These are phyloP conservation scores for Neocallimastix lanati DNA, from an alignment of 192 early-diverging fungal genomes.

Conservation along the genomic window DNA sequence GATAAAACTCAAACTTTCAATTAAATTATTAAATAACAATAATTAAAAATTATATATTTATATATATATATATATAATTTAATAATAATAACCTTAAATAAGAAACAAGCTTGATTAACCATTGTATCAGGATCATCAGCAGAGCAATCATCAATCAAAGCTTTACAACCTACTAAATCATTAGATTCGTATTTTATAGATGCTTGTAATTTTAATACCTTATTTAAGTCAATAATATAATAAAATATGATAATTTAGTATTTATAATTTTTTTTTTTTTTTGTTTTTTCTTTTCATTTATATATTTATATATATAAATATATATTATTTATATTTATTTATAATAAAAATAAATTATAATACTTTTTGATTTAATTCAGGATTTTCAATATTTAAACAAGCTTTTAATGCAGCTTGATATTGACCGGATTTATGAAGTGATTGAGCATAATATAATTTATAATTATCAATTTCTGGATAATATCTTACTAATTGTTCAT, in stretches of 20 bases:
- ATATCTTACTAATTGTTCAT: conserved; percentile 28
- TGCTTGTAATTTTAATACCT: conserved; percentile 36
- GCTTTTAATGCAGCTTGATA: conserved; percentile 29
- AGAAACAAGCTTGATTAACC: conserved; percentile 30
- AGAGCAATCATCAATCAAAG: conserved; percentile 23
- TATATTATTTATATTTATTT: too few relatives aligned
- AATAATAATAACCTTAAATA: conserved; percentile 22
- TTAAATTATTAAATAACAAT: too few relatives aligned
- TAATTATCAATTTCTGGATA: conserved; percentile 30
- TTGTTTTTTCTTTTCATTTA: too few relatives aligned
- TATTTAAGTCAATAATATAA: too few relatives aligned
- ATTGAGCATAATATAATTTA: conserved; percentile 33
- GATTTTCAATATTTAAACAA: conserved; percentile 19
- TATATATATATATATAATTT: too few relatives aligned
- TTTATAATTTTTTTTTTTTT: too few relatives aligned
- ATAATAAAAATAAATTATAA: too few relatives aligned
- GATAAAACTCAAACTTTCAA: too few relatives aligned
- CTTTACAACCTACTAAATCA: conserved; percentile 31
- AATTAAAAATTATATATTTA: too few relatives aligned
- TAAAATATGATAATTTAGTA: too few relatives aligned
- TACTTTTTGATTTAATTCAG: conserved; percentile 21
- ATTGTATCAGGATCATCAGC: conserved; percentile 30
- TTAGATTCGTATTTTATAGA: conserved; percentile 37
- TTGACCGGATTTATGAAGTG: conserved; percentile 31
- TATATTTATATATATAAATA: too few relatives aligned